Evolutionary conservation across 2,329 filamentous ascomycete genomes (phyloP).

Genomic region (Acrocalymma vagum): DNA sequence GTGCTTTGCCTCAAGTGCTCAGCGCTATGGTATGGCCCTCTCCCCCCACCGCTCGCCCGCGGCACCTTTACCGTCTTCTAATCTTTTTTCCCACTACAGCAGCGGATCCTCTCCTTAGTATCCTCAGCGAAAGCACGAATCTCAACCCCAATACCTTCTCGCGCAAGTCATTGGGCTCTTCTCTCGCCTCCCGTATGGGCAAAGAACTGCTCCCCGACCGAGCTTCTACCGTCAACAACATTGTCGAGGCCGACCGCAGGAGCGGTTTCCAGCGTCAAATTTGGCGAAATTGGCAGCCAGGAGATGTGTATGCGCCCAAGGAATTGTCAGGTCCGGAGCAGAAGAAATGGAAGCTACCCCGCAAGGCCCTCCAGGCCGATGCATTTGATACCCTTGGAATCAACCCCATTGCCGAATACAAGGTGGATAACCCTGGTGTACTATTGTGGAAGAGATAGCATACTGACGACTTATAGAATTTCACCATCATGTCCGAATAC

Average conservation of each 20-base stretch:
- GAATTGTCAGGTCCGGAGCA: constrained; percentile 83
- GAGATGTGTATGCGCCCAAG: constrained; percentile 90
- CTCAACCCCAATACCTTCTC: constrained; percentile 13
- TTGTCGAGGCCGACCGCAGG: constrained; percentile 38
- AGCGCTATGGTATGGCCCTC: constrained; percentile 24
- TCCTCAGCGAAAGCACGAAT: constrained; percentile 23
- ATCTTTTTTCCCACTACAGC: too few relatives aligned
- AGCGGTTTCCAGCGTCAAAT: constrained; percentile 69
- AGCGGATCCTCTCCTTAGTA: constrained; percentile 26
- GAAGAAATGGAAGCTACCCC: constrained; percentile 75
- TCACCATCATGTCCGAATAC: constrained; percentile 88
- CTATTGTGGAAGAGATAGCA: neutral
- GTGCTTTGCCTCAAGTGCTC: constrained; percentile 33
- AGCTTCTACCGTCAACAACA: constrained; percentile 26
- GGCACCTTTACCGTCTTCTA: constrained; percentile 14
- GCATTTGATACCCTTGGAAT: constrained; percentile 82
- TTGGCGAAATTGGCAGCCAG: constrained; percentile 74
- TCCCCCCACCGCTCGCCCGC: constrained; percentile 5
- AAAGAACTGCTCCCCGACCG: constrained; percentile 27
- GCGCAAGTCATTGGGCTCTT: constrained; percentile 1
- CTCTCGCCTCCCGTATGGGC: constrained; percentile 24
- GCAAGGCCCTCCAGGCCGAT: constrained; percentile 65
- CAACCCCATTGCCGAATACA: constrained; percentile 85
- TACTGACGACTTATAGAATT: constrained; percentile 70
- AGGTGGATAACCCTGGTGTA: constrained; percentile 63